A percentile compares a stretch with the other conserved stretches of the same genome.
phyloP scores from a whole-genome alignment of 169 alveolate genomes.

The Babesia divergens region DNA sequence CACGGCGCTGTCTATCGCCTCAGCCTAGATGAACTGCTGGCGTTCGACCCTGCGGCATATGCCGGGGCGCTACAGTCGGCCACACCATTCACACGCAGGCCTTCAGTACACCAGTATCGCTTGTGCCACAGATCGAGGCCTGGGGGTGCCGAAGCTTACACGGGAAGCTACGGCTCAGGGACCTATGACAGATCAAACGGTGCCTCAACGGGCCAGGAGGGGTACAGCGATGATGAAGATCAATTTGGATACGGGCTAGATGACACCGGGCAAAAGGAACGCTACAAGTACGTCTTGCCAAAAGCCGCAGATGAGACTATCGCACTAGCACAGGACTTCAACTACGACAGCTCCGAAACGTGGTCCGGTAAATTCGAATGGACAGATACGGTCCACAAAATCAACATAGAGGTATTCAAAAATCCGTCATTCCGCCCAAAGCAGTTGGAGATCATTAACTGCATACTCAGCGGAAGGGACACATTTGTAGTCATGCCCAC shows the following conservation, averaged over 20 bases:
- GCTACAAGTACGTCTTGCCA: constrained; percentile 25
- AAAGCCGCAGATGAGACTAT: neutral
- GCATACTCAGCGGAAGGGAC: constrained; percentile 86
- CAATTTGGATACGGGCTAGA: neutral
- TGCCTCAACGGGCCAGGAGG: neutral
- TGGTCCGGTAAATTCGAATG: constrained; percentile 67
- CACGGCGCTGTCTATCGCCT: neutral
- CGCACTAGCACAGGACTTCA: neutral
- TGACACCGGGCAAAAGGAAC: constrained; percentile 7
- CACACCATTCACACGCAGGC: constrained; percentile 16
- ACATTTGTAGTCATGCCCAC: constrained; percentile 97
- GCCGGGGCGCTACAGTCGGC: neutral
- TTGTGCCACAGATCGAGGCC: neutral
- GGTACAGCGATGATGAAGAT: constrained; percentile 5
- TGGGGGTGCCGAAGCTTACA: neutral
- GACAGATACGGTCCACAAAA: constrained; percentile 55
- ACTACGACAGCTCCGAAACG: constrained; percentile 5
- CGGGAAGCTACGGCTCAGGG: neutral
- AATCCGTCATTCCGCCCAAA: constrained; percentile 80
- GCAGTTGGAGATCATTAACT: constrained; percentile 91
- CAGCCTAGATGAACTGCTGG: neutral
- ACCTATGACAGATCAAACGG: neutral
- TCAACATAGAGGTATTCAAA: constrained; percentile 64
- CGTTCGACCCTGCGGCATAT: constrained; percentile 14
- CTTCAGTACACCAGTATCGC: neutral